Base-by-base conservation (phyloP, 257 asterid species). In the Eustoma russellianum region DNA sequence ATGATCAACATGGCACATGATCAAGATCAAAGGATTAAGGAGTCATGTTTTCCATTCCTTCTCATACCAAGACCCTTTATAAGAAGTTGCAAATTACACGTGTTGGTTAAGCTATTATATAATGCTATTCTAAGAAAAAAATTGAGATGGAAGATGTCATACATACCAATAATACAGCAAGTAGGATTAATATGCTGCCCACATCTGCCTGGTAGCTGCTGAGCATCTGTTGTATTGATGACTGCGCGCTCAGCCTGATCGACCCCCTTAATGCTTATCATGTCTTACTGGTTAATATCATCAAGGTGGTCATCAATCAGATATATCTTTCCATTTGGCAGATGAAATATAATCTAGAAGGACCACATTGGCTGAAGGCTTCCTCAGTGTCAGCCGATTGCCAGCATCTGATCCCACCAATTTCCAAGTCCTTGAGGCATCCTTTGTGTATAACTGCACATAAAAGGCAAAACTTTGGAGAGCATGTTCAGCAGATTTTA, bases 241-340 rank as follows among this genome's bases (percentile, higher is more conserved):
- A 95, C 95, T 0, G 94, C 79, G 53, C 54, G 74, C 49, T 83
- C 78, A 0, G 97, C 97, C 17, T 67, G 79, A 44, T 77, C 74
- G 40, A 92, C 71, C 9, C 97, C 97, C 7, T 66, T 56, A 28
- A 80, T 68, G 60, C 77, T 88, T 40, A 88, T 78, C 78, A 85
- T 19, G 5, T 54, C 71, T 80, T 69, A 92, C 98, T 88, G 87
- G 95, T 83, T 82, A 73, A 88, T 70, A 73, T 92, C 93, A 61
- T 87, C 96, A 63, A 91, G 86, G 78, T 91, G 98, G 74, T 91
- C 96, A 45, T 92, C 95, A 56, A 67, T 92, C 98, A 9, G 74
- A 46, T 2, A 87, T 68, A 59, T 77, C 81, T 71, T 85, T 81
- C 86, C 88, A 85, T 74, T 88, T 92, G 70, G 68, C 88, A 2